Evolutionary conservation across 208 protist species (phyloP), one percentile per base, ranked within the genome.

Genomic region (Leishmania tropica): DNA sequence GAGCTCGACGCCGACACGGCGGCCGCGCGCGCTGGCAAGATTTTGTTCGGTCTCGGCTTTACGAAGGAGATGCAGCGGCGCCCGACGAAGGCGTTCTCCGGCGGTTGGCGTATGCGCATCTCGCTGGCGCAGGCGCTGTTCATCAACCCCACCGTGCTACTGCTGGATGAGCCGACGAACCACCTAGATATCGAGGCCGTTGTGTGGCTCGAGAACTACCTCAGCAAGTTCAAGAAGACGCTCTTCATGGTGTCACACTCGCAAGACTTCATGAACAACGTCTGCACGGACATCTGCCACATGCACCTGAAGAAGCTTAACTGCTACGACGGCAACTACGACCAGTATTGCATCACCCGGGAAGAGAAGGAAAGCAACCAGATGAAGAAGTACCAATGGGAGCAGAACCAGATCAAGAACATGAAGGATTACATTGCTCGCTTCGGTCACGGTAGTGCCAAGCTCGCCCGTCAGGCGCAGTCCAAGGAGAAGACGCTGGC

Each of bases 91-190:
- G 90, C 89, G 7, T 97, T 97, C 83, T 99, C 96, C 60, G 99
- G 99, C 89, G 99, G 99, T 64, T 99, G 99, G 98, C 89, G 99
- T 67, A 99, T 99, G 99, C 96, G 99, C 67, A 97, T 99, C 67
- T 98, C 98, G 24, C 93, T 99, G 8, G 98, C 98, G 1, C 95
- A 97, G 82, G 98, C 97, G 6, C 93, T 99, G 31, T 99, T 99
- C 85, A 93, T 98, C 53, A 90, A 92, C 82, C 98, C 98, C 45
- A 96, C 95, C 0, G 85, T 99, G 42, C 87, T 99, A 11, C 83
- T 99, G n/a, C 94, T 99, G 31, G 98, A 99, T 80, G 99, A 99
- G 90, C 98, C 98, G 28, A 99, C 99, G 28, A 99, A 99, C 87
- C 97, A 99, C 89, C 86, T 99, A 89, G 97, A 99, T 86, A 97